These are phyloP conservation scores for Xylaria sp. DNA, from an alignment of 2,329 filamentous ascomycete genomes.

Conservation along the genomic window DNA sequence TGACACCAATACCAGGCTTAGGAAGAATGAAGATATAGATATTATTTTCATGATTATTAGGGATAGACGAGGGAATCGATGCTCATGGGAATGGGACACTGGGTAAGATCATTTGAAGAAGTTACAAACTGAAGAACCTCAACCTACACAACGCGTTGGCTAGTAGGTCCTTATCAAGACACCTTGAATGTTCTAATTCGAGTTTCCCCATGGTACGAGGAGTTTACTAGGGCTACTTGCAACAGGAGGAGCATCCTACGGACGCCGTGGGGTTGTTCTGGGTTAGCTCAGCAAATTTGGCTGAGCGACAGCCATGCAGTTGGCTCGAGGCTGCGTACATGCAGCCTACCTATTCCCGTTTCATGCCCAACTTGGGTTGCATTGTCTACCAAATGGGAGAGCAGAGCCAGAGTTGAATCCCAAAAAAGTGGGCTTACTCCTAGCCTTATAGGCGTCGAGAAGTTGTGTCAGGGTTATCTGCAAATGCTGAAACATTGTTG, in stretches of 20 bases:
- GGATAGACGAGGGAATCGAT: not conserved
- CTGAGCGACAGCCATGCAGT: conserved; percentile 5
- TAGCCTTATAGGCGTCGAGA: not conserved
- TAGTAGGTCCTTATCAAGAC: conserved; percentile 7
- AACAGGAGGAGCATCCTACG: conserved; percentile 12
- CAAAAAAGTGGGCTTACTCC: not conserved
- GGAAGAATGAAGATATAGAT: conserved; percentile 10
- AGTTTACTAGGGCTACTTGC: not conserved
- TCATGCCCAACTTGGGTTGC: not conserved
- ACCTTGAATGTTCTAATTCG: not conserved
- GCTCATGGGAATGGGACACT: not conserved
- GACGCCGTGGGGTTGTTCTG: not conserved
- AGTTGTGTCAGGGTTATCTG: conserved; percentile 16
- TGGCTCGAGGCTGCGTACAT: conserved; percentile 7
- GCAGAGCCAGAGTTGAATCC: not conserved
- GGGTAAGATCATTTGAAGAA: not conserved
- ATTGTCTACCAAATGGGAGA: conserved; percentile 7
- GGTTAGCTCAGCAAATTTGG: not conserved
- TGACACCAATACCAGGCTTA: conserved; percentile 21
- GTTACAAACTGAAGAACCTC: not conserved
- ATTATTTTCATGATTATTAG: conserved; percentile 18
- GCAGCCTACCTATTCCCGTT: conserved; percentile 10
- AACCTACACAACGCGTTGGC: not conserved
- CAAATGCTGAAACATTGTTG: conserved; percentile 25
- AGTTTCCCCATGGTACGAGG: not conserved